Evolutionary conservation across 805 yeast species (phyloP).

Genomic region (Starmerella tilneyi): DNA sequence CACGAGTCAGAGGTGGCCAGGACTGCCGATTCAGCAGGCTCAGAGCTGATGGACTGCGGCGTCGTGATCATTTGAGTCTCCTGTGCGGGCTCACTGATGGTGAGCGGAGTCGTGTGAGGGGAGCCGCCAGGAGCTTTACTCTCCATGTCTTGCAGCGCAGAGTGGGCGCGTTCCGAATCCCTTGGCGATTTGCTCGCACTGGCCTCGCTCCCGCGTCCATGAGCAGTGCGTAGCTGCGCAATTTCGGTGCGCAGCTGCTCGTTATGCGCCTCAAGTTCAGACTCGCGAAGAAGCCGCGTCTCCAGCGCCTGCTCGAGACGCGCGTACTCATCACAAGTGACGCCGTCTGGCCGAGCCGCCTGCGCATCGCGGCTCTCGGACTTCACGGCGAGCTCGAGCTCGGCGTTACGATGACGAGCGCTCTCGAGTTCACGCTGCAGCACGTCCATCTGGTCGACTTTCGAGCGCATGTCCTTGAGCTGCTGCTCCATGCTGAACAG

Average conservation of each 20-base stretch:
- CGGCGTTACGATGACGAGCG: slow-evolving; percentile 13
- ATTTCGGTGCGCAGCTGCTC: slow-evolving; percentile 11
- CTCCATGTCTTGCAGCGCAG: no score
- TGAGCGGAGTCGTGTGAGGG: no score
- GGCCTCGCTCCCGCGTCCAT: neutral
- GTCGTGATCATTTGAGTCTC: no score
- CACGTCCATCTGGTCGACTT: slow-evolving; percentile 26
- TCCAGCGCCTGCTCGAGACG: slow-evolving; percentile 20
- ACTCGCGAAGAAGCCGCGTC: slow-evolving; percentile 18
- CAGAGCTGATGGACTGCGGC: no score
- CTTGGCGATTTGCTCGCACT: neutral
- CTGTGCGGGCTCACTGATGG: no score
- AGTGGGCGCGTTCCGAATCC: no score
- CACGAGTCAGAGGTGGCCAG: neutral
- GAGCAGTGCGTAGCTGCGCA: neutral
- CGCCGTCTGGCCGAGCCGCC: neutral
- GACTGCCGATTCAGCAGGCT: no score
- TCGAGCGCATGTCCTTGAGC: slow-evolving; percentile 23
- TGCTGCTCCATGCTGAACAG: slow-evolving; percentile 23
- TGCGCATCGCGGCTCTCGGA: neutral
- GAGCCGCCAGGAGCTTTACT: no score
- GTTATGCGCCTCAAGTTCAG: slow-evolving; percentile 17
- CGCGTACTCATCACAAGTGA: slow-evolving; percentile 2
- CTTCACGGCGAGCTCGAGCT: slow-evolving; percentile 13
- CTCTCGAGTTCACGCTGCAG: slow-evolving; percentile 27